phyloP scores from a whole-genome alignment of 306 rosid species.

The Arachis stenosperma region DNA sequence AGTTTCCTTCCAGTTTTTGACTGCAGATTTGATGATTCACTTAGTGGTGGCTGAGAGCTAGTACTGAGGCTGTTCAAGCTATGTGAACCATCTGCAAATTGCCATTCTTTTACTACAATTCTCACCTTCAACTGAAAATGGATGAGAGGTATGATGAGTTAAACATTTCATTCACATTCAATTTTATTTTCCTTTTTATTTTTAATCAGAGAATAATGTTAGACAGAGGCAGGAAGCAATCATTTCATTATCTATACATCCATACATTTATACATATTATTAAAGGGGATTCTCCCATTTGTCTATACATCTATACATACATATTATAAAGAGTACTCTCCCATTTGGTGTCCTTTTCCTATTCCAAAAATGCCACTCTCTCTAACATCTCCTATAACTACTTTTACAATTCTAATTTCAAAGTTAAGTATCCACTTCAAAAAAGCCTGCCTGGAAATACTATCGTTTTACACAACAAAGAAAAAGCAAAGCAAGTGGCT shows the following conservation, averaged over 20 bases:
- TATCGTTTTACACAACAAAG: too few species aligned
- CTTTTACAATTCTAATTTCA: too few species aligned
- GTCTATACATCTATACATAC: too few species aligned
- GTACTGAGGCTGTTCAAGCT: constrained; percentile 49
- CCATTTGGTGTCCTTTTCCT: too few species aligned
- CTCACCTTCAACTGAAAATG: constrained; percentile 67
- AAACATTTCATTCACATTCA: background rate
- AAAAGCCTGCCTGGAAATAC: too few species aligned
- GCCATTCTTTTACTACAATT: constrained; percentile 79
- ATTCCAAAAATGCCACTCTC: too few species aligned
- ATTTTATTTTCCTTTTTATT: constrained; percentile 7
- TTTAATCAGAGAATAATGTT: constrained; percentile 10
- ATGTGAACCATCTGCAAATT: constrained; percentile 80
- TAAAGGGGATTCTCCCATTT: too few species aligned
- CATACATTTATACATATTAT: too few species aligned
- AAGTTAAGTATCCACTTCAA: too few species aligned
- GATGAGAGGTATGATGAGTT: constrained; percentile 7
- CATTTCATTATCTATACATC: background rate
- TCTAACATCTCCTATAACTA: too few species aligned
- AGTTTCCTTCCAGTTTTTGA: constrained; percentile 79
- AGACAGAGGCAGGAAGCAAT: background rate
- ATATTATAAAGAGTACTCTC: too few species aligned
- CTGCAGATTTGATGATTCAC: constrained; percentile 58
- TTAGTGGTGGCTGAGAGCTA: constrained; percentile 46
- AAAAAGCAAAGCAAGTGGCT: too few species aligned